Evolutionary conservation across 441 rosid species (phyloP).

Genomic region (Croton laevigatus): DNA sequence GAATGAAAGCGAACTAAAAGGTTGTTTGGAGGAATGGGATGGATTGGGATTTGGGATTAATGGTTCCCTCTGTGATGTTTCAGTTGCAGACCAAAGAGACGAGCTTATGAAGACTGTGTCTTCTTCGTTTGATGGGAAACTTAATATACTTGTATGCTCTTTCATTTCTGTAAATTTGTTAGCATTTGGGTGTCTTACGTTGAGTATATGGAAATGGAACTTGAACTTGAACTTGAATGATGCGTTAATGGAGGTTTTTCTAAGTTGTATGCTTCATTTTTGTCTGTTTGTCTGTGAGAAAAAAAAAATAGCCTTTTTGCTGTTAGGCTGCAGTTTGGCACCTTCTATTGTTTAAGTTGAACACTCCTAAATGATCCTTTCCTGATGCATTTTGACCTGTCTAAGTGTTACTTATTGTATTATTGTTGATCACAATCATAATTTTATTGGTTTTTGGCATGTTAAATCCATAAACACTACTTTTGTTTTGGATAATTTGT

Average conservation of each 20-base stretch:
- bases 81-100: constrained; percentile 40
- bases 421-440: neutral
- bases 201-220: neutral
- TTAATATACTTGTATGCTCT: constrained; percentile 52
- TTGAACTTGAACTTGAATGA: no score
- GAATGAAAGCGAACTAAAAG: constrained; percentile 41
- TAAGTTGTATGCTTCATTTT: neutral
- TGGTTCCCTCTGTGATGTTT: constrained; percentile 57
- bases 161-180: neutral
- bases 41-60: constrained; percentile 37
- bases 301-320: neutral
- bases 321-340: neutral
- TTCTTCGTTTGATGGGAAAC: constrained; percentile 48
- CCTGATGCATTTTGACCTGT: neutral
- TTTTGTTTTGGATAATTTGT: neutral
- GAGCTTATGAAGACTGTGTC: constrained; percentile 42
- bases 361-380: neutral
- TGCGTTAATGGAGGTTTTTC: neutral
- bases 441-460: constrained; percentile 1
- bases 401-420: neutral
- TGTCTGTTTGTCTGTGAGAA: neutral
- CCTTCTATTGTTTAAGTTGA: neutral
- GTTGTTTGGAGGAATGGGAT: constrained; percentile 44
- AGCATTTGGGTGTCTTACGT: neutral
- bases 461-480: no score